Evolutionary conservation across 1,284 basidiomycete genomes (phyloP), one percentile per base, ranked within the genome.

Genomic region (Pisolithus thermaeus): DNA sequence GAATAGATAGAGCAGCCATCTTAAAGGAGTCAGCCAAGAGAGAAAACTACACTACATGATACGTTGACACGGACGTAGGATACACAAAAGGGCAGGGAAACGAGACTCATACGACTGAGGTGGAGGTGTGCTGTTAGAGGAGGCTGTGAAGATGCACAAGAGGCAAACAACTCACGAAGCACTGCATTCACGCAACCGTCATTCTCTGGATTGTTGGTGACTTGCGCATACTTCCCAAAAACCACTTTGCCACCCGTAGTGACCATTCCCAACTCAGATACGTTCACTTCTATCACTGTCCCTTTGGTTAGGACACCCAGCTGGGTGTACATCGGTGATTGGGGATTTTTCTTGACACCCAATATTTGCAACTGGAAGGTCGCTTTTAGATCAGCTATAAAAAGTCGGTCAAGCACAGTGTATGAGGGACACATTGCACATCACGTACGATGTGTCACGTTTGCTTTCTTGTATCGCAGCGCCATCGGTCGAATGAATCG

Each of bases 331-430:
- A 99, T 92, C 0, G 97, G 97, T 25, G 94, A 97, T 67, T 99
- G 96, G 12, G 97, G 97, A 67, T 99, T 99, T 79, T 99, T 99
- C 80, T 99, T 99, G 57, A 99, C 96, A 51, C 92, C 93, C 43
- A 99, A 79, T 61, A 99, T 99, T 57, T 97, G 94, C 3, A 99
- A 77, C 70, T 99, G 97, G 83, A 99, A 99, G 1, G 97, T 99
- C 8, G 96, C 96, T 71, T 97, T 97, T 52, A 98, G 75, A 65
- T 98, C 94, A 58, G 96, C 92, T 95, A 6, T 55, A 37, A 32
- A 36, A 41, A 40, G 12, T 39, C 36, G 18, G 53, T 62, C 47
- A 9, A 54, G 30, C 25, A 58, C 46, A 35, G 25, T 22, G 18
- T 45, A 35, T 22, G 32, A 12, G 7, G 30, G 47, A n/a, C 40